Evolutionary conservation across 352 stramenopile species (phyloP).

Genomic region (Phytophthora pseudosyringae): DNA sequence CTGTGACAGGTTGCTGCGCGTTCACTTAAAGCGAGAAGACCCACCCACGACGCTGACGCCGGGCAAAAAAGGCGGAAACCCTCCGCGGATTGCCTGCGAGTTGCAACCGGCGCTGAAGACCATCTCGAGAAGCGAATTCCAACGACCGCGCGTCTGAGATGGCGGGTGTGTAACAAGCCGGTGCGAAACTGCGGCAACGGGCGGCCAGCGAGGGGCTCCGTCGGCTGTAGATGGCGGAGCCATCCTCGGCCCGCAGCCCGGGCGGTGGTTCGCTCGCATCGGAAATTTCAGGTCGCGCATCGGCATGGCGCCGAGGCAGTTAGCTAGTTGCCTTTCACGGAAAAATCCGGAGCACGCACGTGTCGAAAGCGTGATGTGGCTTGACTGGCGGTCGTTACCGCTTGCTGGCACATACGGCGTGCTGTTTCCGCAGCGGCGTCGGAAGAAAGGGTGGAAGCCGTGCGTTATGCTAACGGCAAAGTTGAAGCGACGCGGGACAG

Average conservation of each 20-base stretch:
- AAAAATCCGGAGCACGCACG: constrained; percentile 44
- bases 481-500: constrained; percentile 45
- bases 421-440: constrained; percentile 13
- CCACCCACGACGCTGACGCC: constrained; percentile 3
- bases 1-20: constrained; percentile 22
- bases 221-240: constrained; percentile 25
- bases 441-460: constrained; percentile 39
- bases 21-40: constrained; percentile 24
- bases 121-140: constrained; percentile 30
- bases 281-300: constrained; percentile 41
- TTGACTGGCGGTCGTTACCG: constrained; percentile 30
- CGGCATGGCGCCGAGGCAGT: constrained; percentile 25
- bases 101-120: constrained; percentile 24
- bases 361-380: constrained; percentile 37
- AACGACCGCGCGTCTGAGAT: constrained; percentile 42
- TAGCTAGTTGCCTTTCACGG: constrained; percentile 37
- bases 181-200: constrained; percentile 13
- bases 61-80: constrained; percentile 42
- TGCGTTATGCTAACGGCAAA: constrained; percentile 48
- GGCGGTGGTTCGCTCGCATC: constrained; percentile 30
- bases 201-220: constrained; percentile 9
- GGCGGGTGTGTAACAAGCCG: constrained; percentile 41
- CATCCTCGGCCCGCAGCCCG: constrained; percentile 6
- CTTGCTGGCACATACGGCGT: not conserved
- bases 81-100: constrained; percentile 17